Evolutionary conservation across 2,329 filamentous ascomycete species (phyloP).

Genomic region (Herpotrichia juniperi): DNA sequence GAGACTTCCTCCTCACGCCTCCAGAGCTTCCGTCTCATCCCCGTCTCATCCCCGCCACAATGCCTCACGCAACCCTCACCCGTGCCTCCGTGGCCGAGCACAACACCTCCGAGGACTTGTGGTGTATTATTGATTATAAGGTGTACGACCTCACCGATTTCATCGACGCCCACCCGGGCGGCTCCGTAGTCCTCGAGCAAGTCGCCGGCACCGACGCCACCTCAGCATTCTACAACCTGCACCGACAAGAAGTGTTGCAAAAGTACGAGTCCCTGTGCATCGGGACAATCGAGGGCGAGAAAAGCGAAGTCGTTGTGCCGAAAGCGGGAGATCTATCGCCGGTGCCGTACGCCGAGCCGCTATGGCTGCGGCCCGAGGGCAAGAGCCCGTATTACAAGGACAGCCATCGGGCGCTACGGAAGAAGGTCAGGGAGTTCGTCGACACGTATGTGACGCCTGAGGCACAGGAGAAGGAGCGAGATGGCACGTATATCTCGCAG

Average conservation of each 20-base stretch:
- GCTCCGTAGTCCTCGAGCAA: conserved; percentile 78
- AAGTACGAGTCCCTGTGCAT: conserved; percentile 79
- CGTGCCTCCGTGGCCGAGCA: conserved; percentile 73
- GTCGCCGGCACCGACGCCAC: conserved; percentile 84
- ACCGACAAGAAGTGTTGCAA: conserved; percentile 84
- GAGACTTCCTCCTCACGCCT: neutral
- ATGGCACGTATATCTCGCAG: conserved; percentile 72
- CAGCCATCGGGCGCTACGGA: conserved; percentile 71
- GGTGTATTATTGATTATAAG: conserved; percentile 85
- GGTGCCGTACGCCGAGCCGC: conserved; percentile 84
- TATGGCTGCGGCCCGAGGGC: conserved; percentile 81
- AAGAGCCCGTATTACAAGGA: conserved; percentile 82
- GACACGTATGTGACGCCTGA: conserved; percentile 75
- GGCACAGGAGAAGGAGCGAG: conserved; percentile 75
- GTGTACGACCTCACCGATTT: conserved; percentile 90
- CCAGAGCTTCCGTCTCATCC: neutral
- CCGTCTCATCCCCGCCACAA: conserved; percentile 15
- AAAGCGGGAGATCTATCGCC: conserved; percentile 73
- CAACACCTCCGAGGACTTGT: conserved; percentile 75
- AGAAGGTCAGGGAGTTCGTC: conserved; percentile 73
- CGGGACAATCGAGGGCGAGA: conserved; percentile 77
- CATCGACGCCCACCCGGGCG: conserved; percentile 82
- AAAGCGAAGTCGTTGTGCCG: conserved; percentile 72
- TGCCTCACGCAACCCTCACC: conserved; percentile 48
- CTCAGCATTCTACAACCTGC: conserved; percentile 86